These are phyloP conservation scores for Diaporthe sp. DNA, from an alignment of 2,329 filamentous ascomycete genomes.

Conservation along the genomic window DNA sequence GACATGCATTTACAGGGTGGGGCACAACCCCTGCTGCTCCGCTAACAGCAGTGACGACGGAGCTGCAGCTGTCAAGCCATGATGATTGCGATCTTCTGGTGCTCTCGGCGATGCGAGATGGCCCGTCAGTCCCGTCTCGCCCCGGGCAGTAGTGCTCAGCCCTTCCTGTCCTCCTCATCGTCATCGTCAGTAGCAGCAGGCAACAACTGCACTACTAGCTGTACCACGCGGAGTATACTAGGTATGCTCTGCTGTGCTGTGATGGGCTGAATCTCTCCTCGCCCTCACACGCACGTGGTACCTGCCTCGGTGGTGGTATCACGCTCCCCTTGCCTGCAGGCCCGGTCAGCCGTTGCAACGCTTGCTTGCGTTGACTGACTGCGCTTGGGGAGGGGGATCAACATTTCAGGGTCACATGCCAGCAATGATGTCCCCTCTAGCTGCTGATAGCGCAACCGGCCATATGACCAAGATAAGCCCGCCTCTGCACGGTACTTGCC, in stretches of 20 bases:
- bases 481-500: conserved; percentile 2
- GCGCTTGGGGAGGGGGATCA: conserved; percentile 3
- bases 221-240: too few species aligned
- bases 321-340: conserved; percentile 3
- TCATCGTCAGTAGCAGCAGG: background rate
- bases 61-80: conserved; percentile 32
- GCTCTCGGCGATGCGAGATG: conserved; percentile 17
- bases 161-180: background rate
- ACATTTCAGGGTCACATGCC: conserved; percentile 16
- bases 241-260: background rate
- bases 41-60: conserved; percentile 11
- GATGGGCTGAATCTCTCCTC: background rate
- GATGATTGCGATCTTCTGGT: conserved; percentile 31
- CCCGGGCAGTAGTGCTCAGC: background rate
- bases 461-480: conserved; percentile 27
- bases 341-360: conserved; percentile 1
- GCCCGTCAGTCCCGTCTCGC: background rate
- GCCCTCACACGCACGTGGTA: conserved; percentile 2
- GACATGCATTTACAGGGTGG: conserved; percentile 17
- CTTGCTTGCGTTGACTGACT: background rate
- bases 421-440: conserved; percentile 1
- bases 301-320: background rate
- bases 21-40: background rate
- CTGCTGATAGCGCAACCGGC: conserved; percentile 9
- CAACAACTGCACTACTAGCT: background rate